Evolutionary conservation across 2,329 filamentous ascomycete genomes (phyloP).

Genomic region (Pseudogymnoascus sp.): DNA sequence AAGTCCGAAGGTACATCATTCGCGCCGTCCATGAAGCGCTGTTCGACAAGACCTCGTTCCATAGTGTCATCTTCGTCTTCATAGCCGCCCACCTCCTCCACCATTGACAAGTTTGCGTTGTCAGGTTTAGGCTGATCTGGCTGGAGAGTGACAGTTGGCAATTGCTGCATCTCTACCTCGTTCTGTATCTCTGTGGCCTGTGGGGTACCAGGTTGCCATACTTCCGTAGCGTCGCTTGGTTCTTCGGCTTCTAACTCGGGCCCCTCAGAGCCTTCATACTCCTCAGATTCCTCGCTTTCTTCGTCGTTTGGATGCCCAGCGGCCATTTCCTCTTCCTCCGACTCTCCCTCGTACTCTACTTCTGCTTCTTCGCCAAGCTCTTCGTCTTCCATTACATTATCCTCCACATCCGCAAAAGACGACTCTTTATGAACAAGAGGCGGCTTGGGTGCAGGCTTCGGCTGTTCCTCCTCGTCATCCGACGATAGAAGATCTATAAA

Average conservation of each 20-base stretch:
- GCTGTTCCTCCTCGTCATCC: constrained; percentile 26
- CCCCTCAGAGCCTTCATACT: background rate
- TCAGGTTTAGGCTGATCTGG: background rate
- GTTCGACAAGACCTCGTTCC: background rate
- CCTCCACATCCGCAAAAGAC: background rate
- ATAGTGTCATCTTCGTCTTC: background rate
- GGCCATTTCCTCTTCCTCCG: constrained; percentile 11
- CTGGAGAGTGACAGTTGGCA: background rate
- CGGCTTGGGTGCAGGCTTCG: background rate
- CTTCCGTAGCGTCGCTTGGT: background rate
- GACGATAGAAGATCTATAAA: constrained; percentile 29
- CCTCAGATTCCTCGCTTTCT: constrained; percentile 9
- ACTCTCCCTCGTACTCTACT: background rate
- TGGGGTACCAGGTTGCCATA: background rate
- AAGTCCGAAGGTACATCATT: constrained; percentile 15
- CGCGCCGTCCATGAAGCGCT: constrained; percentile 18
- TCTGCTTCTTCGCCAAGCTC: background rate
- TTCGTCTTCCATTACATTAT: constrained; percentile 2
- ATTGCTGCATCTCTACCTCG: background rate
- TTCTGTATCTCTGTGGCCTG: background rate
- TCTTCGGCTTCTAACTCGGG: background rate
- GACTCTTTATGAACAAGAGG: background rate
- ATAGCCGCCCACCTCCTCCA: background rate
- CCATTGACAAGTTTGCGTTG: background rate
- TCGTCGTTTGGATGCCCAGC: constrained; percentile 9